Base-by-base conservation (phyloP, 352 stramenopile species). In the Aphanomyces cochlioides region DNA sequence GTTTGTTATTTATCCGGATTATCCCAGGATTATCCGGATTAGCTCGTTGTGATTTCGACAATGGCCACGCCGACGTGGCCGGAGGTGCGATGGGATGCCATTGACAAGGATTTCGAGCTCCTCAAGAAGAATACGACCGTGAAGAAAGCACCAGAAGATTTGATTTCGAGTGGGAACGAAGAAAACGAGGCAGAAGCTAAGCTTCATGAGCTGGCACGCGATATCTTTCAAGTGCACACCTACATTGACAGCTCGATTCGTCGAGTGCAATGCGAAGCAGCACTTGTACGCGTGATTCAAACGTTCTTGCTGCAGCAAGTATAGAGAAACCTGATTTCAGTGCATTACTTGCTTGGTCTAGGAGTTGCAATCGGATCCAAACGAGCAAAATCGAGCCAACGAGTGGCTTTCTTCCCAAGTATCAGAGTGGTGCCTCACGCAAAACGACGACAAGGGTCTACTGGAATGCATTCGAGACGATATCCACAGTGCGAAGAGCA, bases 261-360 rank as follows among this genome's bases (percentile, higher is more conserved):
- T 12, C 64, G 64, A 17, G 53, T 70, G 36, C 50, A 45, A 10
- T 48, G 64, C 36, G 43, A 70, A 45, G 36, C 64, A 17, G 38
- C 47, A 17, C 64, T 70, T 43, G 36, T 70, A 1, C 64, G 64
- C 39, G 64, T 70, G 19, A 70, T 70, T 21, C 64, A 70, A 36
- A 61, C 19, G 13, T 70, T 61, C 34, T 47, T 70, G 19, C 34
- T 36, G 41, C 41, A 67, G 48, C 39, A 67, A 39, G 59, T 48
- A 39, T 8, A 10, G 28, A 39, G 13, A 7, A 19, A 37, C 3
- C 36, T 12, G 3, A 38, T 17, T 50, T 5, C 43, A 21, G 12
- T 57, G 10, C 43, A 41, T 17, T 37, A n/a, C 19, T 4, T 17
- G n/a, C 3, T 28, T 28, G 28, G 28, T 28, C 28, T 28, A 28